Evolutionary conservation across 148 eudicot genomes (phyloP).

Genomic region (Suaeda aralocaspica): DNA sequence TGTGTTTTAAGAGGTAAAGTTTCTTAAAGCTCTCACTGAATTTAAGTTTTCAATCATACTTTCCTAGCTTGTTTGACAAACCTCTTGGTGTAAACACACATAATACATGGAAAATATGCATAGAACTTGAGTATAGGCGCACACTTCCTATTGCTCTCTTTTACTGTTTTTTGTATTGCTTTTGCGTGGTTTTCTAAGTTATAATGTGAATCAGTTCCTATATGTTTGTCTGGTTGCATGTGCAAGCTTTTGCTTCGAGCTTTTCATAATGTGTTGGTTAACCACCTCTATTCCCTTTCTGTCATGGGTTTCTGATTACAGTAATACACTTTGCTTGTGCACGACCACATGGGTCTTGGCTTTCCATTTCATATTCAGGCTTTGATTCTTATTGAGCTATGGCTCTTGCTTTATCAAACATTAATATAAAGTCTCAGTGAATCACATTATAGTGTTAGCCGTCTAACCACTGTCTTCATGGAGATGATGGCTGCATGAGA

Average conservation of each 20-base stretch:
- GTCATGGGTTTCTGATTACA: neutral
- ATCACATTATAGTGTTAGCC: neutral
- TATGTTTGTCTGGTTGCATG: neutral
- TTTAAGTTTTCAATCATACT: neutral
- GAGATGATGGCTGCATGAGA: neutral
- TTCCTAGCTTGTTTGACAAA: neutral
- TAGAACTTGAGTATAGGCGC: neutral
- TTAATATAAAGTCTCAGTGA: neutral
- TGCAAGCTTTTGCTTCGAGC: neutral
- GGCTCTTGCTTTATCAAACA: neutral
- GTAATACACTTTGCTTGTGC: neutral
- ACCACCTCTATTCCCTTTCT: neutral
- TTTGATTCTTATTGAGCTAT: neutral
- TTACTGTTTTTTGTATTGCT: neutral
- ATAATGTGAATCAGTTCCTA: neutral
- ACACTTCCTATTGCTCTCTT: neutral
- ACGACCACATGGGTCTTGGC: neutral
- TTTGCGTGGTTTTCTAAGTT: neutral
- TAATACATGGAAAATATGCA: neutral
- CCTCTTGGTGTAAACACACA: neutral
- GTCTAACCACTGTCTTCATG: neutral
- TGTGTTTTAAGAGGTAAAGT: conserved; percentile 85
- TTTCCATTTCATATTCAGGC: neutral
- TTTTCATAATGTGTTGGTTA: neutral
- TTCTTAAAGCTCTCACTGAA: neutral